Conservation (phyloP, 2,329 filamentous ascomycete genomes). For the Exophiala bonariae region DNA sequence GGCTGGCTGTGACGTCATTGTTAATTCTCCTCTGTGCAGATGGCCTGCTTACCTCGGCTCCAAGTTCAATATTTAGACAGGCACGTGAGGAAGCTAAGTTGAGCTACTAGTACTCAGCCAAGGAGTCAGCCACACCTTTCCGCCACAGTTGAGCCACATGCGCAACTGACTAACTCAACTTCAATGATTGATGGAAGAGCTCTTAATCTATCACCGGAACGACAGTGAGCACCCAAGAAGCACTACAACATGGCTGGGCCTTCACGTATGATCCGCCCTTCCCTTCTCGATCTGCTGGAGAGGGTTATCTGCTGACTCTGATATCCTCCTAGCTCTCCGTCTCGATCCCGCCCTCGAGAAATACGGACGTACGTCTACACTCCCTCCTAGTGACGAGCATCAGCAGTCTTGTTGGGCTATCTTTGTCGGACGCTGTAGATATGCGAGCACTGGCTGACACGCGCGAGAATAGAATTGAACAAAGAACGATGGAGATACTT, state of each 20-base stretch:
- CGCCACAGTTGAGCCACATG: no score
- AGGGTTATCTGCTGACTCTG: slow-evolving; percentile 18
- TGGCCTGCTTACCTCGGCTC: no score
- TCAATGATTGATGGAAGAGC: slow-evolving; percentile 7
- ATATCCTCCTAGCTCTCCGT: slow-evolving; percentile 37
- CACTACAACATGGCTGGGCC: slow-evolving; percentile 51
- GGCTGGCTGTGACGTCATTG: no score
- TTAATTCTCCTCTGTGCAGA: no score
- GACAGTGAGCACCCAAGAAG: slow-evolving; percentile 11
- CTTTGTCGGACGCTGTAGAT: background rate
- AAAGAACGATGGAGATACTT: slow-evolving; percentile 91
- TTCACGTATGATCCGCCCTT: slow-evolving; percentile 42
- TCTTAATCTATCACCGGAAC: slow-evolving; percentile 6
- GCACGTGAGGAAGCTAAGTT: no score
- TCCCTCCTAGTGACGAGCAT: background rate
- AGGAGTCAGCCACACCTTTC: no score
- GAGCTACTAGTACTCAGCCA: no score
- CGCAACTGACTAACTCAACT: slow-evolving; percentile 1
- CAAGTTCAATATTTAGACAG: no score
- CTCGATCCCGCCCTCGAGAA: slow-evolving; percentile 49
- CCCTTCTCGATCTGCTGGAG: slow-evolving; percentile 48
- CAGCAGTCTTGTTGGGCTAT: background rate
- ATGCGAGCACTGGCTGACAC: slow-evolving; percentile 44
- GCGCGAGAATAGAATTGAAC: slow-evolving; percentile 51
- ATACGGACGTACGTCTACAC: slow-evolving; percentile 46